Evolutionary conservation across 306 rosid species (phyloP), one percentile per base, ranked within the genome.

Genomic region (Acacia crassicarpa): DNA sequence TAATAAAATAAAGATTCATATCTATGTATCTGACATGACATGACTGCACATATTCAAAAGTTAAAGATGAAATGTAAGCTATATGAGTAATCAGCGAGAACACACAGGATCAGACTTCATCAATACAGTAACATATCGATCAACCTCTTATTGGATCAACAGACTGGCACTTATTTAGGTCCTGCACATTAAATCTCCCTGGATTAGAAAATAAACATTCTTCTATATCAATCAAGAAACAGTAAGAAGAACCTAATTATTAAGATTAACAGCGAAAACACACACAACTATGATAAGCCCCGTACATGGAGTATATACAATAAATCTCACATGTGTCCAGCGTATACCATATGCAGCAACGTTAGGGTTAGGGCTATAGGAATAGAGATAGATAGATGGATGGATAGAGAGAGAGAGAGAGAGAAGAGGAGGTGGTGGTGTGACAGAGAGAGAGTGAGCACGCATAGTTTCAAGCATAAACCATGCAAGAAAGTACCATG

Each of bases 381-480:
- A 38, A 38, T 38, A 69, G 30, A 84, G 77, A 16, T 77, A 10
- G 79, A 45, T 25, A 68, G 35, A 32, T 32, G 3, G 35, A 32
- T 1, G 2, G 33, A 32, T 27, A 76, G 17, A 22, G 51, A 76
- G 12, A 69, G 30, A 81, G 80, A 16, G 79, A 46, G 40, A n/a
- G n/a, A n/a, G n/a, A n/a, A n/a, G n/a, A 68, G 49, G 49, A 73
- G 81, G 72, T 61, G 80, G 74, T 22, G 88, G 93, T 20, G 89
- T 88, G 99, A 95, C 99, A 92, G 97, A 86, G 13, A 95, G 99
- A 93, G 92, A 78, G 93, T 91, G 76, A 91, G 98, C 97, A 95
- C 98, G 65, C 85, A 95, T 72, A 93, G 92, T 78, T 95, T 93
- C 99, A 63, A 92, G 89, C 88, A 92, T 79, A 91, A 87, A 90